Evolutionary conservation across 2,329 filamentous ascomycete species (phyloP).

Genomic region (Seiridium cupressi): DNA sequence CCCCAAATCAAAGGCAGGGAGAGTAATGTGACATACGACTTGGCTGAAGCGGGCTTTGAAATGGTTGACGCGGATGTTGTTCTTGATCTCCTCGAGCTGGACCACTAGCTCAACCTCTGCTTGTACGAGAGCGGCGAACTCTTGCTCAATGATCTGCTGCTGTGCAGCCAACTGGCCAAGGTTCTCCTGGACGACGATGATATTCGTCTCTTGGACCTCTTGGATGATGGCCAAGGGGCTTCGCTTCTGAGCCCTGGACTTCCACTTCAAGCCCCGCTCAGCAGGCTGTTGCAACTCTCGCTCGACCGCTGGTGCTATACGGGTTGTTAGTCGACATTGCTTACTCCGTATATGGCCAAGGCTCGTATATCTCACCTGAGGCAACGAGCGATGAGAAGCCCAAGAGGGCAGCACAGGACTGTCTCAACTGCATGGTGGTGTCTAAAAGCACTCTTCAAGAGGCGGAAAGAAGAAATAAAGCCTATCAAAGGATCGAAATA

Average conservation of each 20-base stretch:
- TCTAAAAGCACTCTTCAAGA: constrained; percentile 17
- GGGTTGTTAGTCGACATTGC: constrained; percentile 10
- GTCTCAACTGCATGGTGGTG: constrained; percentile 17
- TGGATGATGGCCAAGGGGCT: constrained; percentile 25
- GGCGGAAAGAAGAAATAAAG: constrained; percentile 21
- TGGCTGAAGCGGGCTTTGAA: constrained; percentile 34
- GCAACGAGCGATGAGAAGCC: constrained; percentile 19
- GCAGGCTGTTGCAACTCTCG: constrained; percentile 10
- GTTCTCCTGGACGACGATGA: constrained; percentile 34
- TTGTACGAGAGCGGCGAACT: constrained; percentile 35
- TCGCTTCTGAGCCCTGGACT: constrained; percentile 20
- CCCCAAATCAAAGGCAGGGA: not conserved
- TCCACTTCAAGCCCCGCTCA: constrained; percentile 21
- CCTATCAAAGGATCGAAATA: constrained; percentile 22
- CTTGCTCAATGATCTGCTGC: constrained; percentile 31
- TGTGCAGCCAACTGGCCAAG: constrained; percentile 31
- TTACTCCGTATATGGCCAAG: constrained; percentile 1
- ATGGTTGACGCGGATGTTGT: constrained; percentile 39
- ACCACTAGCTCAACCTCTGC: constrained; percentile 33
- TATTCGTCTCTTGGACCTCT: constrained; percentile 31
- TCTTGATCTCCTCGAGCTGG: constrained; percentile 38
- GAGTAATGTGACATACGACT: constrained; percentile 26
- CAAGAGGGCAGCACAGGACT: constrained; percentile 17
- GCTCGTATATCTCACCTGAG: constrained; percentile 14
- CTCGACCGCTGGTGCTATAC: constrained; percentile 21